These are phyloP conservation scores for Fusarium subglutinans DNA, from an alignment of 2,329 filamentous ascomycete species.

Conservation along the genomic window DNA sequence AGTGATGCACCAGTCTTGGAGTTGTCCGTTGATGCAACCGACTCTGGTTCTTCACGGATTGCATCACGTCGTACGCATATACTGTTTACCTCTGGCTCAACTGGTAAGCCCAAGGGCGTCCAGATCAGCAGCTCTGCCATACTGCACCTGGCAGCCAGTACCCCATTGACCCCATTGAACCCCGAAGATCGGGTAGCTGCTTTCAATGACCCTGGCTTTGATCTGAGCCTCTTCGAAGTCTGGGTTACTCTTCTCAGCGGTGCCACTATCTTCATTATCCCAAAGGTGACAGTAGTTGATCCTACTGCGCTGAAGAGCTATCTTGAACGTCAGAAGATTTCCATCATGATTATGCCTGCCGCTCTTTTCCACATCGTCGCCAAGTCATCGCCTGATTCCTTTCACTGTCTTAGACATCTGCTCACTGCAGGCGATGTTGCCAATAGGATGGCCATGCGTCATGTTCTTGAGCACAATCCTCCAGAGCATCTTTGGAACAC, in stretches of 20 bases:
- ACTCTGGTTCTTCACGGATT: neutral
- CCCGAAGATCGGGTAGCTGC: neutral
- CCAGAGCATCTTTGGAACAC: conserved; percentile 2
- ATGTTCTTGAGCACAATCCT: neutral
- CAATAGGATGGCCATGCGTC: neutral
- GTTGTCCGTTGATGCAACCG: accelerated
- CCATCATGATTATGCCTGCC: neutral
- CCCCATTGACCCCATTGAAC: neutral
- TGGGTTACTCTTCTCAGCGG: neutral
- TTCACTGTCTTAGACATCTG: neutral
- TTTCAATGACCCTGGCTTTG: conserved; percentile 1
- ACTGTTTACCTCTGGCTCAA: neutral
- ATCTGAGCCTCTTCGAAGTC: neutral
- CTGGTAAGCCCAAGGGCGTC: neutral
- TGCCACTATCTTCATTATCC: neutral
- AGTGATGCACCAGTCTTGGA: neutral
- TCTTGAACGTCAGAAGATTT: neutral
- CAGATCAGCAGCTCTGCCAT: neutral
- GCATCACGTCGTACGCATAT: neutral
- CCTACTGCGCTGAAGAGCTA: neutral
- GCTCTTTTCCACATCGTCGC: neutral
- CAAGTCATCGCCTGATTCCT: neutral
- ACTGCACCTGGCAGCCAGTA: neutral
- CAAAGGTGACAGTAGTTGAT: neutral
- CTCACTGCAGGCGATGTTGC: neutral